These are phyloP conservation scores for Angomonas ambiguus DNA, from an alignment of 208 protist genomes.

Conservation along the genomic window DNA sequence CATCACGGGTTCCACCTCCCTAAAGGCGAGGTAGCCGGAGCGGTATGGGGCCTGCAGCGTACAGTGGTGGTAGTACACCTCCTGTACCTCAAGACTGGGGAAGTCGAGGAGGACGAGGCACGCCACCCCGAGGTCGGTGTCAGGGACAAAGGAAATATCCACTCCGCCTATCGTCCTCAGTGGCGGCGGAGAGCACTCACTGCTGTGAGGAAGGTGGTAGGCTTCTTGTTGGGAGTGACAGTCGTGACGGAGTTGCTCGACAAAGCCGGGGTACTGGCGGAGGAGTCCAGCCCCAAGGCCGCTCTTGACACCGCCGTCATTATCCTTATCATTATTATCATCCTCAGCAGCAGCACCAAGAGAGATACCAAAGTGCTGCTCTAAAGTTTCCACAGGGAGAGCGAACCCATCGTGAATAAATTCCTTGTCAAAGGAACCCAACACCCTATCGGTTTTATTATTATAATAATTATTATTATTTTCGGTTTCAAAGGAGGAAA, in stretches of 20 bases:
- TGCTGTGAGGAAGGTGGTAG: not conserved
- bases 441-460: not conserved
- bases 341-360: too few relatives aligned
- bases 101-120: constrained; percentile 66
- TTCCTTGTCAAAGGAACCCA: not conserved
- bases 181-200: not conserved
- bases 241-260: not conserved
- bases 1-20: constrained; percentile 75
- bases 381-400: not conserved
- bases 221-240: not conserved
- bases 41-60: constrained; percentile 86
- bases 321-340: too few relatives aligned
- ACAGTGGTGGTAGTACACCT: constrained; percentile 53
- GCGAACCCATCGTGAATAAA: not conserved
- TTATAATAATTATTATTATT: not conserved
- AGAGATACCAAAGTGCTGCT: not conserved
- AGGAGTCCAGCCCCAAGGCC: not conserved
- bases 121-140: constrained; percentile 49
- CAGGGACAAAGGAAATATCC: constrained; percentile 77
- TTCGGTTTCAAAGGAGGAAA: too few relatives aligned
- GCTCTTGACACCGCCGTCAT: too few relatives aligned
- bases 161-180: constrained; percentile 55
- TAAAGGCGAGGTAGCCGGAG: constrained; percentile 94
- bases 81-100: constrained; percentile 36
- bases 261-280: not conserved